A percentile compares a stretch with the other conserved stretches of the same genome.
phyloP scores from a whole-genome alignment of 768 basidiomycete species.

The Termitomyces titanicus region DNA sequence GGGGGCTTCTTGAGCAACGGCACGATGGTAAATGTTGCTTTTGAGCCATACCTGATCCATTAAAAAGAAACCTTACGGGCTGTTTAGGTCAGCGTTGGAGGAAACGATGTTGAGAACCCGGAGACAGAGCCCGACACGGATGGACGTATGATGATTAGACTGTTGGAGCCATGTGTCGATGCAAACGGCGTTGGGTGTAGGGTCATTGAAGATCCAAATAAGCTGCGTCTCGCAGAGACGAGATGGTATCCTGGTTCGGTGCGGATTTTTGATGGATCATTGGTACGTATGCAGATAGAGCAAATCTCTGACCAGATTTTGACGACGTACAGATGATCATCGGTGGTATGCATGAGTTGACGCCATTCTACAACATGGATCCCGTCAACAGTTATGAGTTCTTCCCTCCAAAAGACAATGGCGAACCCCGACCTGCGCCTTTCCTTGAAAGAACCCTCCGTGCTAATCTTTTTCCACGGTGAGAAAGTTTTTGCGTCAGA shows the following conservation, averaged over 20 bases:
- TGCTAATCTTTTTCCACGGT: conserved; percentile 20
- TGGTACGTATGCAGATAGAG: conserved; percentile 13
- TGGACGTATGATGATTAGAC: conserved; percentile 32
- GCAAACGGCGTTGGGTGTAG: conserved; percentile 23
- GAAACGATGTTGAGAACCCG: conserved; percentile 24
- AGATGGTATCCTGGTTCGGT: conserved; percentile 41
- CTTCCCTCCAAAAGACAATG: conserved; percentile 28
- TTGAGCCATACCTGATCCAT: not conserved
- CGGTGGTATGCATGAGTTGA: conserved; percentile 27
- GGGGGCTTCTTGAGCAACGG: conserved; percentile 40
- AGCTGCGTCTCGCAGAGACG: conserved; percentile 29
- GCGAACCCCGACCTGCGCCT: conserved; percentile 8
- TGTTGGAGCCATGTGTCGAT: conserved; percentile 38
- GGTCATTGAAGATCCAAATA: conserved; percentile 31
- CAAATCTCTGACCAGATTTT: not conserved
- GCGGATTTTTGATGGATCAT: conserved; percentile 28
- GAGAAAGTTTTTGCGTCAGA: not conserved
- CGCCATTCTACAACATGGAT: conserved; percentile 33
- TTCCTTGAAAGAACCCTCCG: conserved; percentile 16
- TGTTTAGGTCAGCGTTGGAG: conserved; percentile 27
- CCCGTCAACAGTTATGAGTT: conserved; percentile 53
- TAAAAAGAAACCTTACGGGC: not conserved
- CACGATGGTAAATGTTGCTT: conserved; percentile 16
- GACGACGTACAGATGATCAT: conserved; percentile 25
- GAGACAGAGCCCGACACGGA: conserved; percentile 18